phyloP scores from a whole-genome alignment of 352 stramenopile species.

The Halophytophthora polymorphica region DNA sequence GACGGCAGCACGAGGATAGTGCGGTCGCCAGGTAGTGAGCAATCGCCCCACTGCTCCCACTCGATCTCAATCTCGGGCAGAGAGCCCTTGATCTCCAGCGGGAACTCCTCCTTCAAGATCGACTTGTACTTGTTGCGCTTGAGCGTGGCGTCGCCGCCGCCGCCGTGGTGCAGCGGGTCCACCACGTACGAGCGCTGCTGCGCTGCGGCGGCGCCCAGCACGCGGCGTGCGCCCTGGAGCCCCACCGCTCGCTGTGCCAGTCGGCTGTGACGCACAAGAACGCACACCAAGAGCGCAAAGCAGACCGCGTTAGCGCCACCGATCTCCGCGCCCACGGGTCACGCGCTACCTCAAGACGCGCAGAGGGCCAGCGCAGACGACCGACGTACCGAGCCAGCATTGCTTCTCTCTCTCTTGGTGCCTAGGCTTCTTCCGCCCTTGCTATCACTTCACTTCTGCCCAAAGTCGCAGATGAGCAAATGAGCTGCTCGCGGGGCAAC shows the following conservation, averaged over 20 bases:
- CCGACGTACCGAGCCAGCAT: conserved; percentile 15
- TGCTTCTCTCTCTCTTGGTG: too few relatives aligned
- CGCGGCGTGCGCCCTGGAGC: too few relatives aligned
- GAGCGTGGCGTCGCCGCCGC: conserved; percentile 25
- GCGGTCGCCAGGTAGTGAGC: conserved; percentile 56
- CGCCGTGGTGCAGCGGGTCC: conserved; percentile 20
- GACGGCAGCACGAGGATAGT: conserved; percentile 83
- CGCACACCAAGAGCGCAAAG: conserved; percentile 7
- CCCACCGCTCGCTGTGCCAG: conserved; percentile 9
- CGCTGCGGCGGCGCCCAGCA: conserved; percentile 4
- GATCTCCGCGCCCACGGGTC: neutral
- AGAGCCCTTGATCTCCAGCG: conserved; percentile 47
- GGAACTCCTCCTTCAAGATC: conserved; percentile 58
- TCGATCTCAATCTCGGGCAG: conserved; percentile 63
- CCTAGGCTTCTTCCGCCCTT: too few relatives aligned
- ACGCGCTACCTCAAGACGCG: neutral
- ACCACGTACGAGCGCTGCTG: conserved; percentile 42
- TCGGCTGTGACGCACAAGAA: neutral
- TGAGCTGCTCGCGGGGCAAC: too few relatives aligned
- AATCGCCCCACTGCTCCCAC: conserved; percentile 83
- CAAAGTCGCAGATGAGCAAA: too few relatives aligned
- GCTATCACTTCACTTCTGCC: too few relatives aligned
- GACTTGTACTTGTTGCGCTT: conserved; percentile 76
- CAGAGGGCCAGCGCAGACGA: neutral
- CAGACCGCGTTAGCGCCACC: conserved; percentile 7